A percentile compares a stretch with the other conserved stretches of the same genome.
These are phyloP conservation scores for Candida ovalis DNA, from an alignment of 805 yeast species.

Conservation along the genomic window DNA sequence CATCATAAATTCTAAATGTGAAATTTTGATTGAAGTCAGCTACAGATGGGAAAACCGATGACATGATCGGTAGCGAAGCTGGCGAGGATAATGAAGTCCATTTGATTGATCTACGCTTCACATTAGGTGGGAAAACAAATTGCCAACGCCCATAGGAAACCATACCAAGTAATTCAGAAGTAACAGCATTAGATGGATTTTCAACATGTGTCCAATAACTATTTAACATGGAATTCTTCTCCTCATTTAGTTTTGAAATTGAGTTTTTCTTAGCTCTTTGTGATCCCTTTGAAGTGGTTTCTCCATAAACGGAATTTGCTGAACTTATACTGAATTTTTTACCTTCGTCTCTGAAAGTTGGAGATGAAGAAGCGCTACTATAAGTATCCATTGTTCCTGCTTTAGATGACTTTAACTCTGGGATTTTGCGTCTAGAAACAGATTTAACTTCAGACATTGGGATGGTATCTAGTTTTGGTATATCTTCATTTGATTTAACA, in stretches of 20 bases:
- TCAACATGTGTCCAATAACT: slow-evolving; percentile 58
- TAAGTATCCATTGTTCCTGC: neutral
- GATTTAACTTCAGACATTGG: slow-evolving; percentile 2
- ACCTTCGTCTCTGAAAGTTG: neutral
- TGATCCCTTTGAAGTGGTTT: neutral
- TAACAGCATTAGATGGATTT: slow-evolving; percentile 74
- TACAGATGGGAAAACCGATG: slow-evolving; percentile 70
- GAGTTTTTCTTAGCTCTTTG: slow-evolving; percentile 8
- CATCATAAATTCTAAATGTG: slow-evolving; percentile 79
- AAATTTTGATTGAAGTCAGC: slow-evolving; percentile 68
- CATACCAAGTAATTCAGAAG: slow-evolving; percentile 49
- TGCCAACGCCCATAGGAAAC: slow-evolving; percentile 84
- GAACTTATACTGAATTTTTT: neutral
- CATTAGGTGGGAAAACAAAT: slow-evolving; percentile 76
- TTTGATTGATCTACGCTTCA: slow-evolving; percentile 65
- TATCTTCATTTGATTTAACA: slow-evolving; percentile 12
- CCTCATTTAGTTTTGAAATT: slow-evolving; percentile 4
- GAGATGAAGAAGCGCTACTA: neutral
- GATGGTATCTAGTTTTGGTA: slow-evolving; percentile 16
- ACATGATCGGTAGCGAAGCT: slow-evolving; percentile 82
- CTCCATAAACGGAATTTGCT: neutral
- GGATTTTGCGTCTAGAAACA: neutral
- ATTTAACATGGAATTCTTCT: slow-evolving; percentile 18
- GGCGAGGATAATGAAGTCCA: slow-evolving; percentile 95
- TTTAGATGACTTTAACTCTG: neutral